Conservation (phyloP, 2,329 filamentous ascomycete species). For the Plenodomus lindquistii region DNA sequence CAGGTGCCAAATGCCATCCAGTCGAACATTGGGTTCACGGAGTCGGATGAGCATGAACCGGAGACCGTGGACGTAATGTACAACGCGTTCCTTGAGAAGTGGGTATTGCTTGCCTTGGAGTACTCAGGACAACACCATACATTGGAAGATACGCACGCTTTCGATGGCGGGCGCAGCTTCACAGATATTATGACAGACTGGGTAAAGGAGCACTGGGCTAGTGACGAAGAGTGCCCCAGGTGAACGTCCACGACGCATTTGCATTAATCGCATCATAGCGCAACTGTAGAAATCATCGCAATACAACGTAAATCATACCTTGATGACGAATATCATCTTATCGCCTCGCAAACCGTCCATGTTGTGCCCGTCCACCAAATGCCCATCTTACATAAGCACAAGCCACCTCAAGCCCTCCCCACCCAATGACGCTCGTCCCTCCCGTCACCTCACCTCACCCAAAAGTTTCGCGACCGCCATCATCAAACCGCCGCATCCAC, state of each 20-base stretch:
- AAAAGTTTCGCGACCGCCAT: conserved; percentile 32
- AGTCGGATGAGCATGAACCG: conserved; percentile 53
- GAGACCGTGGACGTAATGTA: conserved; percentile 85
- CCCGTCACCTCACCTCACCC: conserved; percentile 3
- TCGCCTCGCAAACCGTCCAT: background rate
- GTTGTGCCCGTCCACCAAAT: conserved; percentile 3
- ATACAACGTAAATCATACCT: background rate
- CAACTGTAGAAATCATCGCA: no score
- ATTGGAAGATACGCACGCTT: conserved; percentile 55
- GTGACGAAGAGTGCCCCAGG: conserved; percentile 23
- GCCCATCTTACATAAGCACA: background rate
- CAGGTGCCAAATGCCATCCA: conserved; percentile 83
- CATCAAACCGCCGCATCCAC: conserved; percentile 17
- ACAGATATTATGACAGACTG: conserved; percentile 63
- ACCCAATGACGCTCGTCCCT: conserved; percentile 12
- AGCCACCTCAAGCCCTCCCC: conserved; percentile 1
- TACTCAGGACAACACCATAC: conserved; percentile 58
- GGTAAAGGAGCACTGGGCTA: conserved; percentile 60
- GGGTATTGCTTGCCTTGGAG: conserved; percentile 75
- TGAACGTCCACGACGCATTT: conserved; percentile 1
- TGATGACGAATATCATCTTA: background rate
- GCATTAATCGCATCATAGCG: no score
- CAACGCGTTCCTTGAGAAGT: conserved; percentile 86
- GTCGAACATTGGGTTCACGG: conserved; percentile 62
- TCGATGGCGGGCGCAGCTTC: conserved; percentile 58